Conservation (phyloP, 2,329 filamentous ascomycete species). For the Alternaria hordeiaustralica region DNA sequence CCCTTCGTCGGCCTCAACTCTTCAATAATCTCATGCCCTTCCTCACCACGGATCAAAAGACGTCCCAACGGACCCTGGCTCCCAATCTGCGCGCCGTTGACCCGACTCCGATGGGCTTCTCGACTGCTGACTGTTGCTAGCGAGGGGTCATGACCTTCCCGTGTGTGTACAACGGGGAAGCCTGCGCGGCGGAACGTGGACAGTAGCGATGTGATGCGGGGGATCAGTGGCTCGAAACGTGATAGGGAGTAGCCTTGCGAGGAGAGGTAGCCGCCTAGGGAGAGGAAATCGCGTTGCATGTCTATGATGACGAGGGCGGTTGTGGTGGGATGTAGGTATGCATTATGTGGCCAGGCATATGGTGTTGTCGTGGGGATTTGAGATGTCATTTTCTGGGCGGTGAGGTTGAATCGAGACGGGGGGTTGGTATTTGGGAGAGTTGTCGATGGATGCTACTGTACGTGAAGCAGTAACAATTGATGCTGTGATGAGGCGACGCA, state of each 20-base stretch:
- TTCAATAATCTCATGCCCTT: conserved; percentile 63
- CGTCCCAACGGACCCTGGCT: conserved; percentile 62
- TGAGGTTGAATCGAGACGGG: background rate
- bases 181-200: conserved; percentile 49
- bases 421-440: too few relatives aligned
- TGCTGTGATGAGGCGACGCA: background rate
- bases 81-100: conserved; percentile 61
- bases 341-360: conserved; percentile 52
- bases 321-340: conserved; percentile 47
- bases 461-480: background rate
- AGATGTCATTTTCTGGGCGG: conserved; percentile 10
- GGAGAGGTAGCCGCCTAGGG: conserved; percentile 58
- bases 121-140: conserved; percentile 63
- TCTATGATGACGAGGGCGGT: conserved; percentile 63
- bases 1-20: conserved; percentile 58
- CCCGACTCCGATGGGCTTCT: conserved; percentile 61
- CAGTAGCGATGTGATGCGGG: conserved; percentile 51
- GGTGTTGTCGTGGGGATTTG: conserved; percentile 38
- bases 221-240: conserved; percentile 54
- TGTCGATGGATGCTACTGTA: background rate
- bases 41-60: conserved; percentile 64
- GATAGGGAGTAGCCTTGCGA: conserved; percentile 55
- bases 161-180: conserved; percentile 58
- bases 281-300: conserved; percentile 63
- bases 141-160: conserved; percentile 62